Evolutionary conservation across 305 asterid genomes (phyloP).

Genomic region (Nicotiana rustica): DNA sequence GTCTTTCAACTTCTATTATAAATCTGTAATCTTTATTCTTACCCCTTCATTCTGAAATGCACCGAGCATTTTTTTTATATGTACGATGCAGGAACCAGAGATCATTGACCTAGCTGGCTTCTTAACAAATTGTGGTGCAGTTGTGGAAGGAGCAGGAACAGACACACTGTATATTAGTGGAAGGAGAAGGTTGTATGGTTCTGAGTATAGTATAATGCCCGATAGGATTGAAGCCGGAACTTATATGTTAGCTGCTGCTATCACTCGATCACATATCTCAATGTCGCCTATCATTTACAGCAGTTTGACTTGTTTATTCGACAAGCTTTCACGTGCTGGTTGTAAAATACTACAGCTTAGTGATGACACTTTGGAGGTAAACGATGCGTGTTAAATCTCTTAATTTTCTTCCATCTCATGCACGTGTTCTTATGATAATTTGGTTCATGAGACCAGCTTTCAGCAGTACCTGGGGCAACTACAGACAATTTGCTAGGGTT

Average conservation of each 20-base stretch:
- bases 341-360: constrained; percentile 42
- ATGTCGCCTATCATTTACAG: not conserved
- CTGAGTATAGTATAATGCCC: constrained; percentile 38
- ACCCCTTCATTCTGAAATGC: not conserved
- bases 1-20: constrained; percentile 29
- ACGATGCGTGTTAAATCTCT: not conserved
- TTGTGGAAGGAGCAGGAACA: constrained; percentile 52
- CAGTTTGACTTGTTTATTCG: constrained; percentile 28
- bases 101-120: constrained; percentile 52
- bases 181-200: constrained; percentile 41
- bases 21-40: not conserved
- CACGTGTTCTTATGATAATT: not conserved
- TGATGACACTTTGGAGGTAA: constrained; percentile 45
- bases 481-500: constrained; percentile 44
- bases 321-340: constrained; percentile 41
- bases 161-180: constrained; percentile 43
- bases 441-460: constrained; percentile 41
- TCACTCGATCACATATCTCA: constrained; percentile 33
- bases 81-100: constrained; percentile 54
- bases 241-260: constrained; percentile 39
- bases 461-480: constrained; percentile 36
- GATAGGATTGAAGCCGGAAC: constrained; percentile 33
- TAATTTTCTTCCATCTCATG: not conserved
- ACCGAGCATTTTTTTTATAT: not conserved
- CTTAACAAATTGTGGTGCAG: constrained; percentile 50